Base-by-base conservation (phyloP, 805 yeast genomes). In the Citeromyces matritensis region DNA sequence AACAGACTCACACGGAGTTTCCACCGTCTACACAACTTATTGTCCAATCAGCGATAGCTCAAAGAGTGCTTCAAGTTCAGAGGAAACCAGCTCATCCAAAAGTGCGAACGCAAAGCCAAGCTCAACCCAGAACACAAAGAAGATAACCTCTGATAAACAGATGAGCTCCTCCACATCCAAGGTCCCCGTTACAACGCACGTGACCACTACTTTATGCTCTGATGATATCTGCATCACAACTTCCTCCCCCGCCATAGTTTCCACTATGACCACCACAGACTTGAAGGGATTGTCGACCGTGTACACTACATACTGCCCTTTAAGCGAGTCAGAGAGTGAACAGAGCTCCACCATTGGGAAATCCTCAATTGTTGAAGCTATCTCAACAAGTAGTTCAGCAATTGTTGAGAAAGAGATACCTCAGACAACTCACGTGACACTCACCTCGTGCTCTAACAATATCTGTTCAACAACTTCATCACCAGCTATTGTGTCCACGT, bases 391-490 rank as follows among this genome's bases (percentile, higher is more conserved):
- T 8, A 6, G 15, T 8, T 23, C 11, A 11, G 15, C 21, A 5
- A 28, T 25, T 11, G 10, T 21, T 13, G 9, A 14, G 29, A 23
- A 19, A 14, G 29, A 19, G 24, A 7, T 25, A 5, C 12, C 26
- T 9, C 23, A 28, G 34, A 37, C 46, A 27, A 42, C 48, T 24
- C 14, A 33, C 13, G 31, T 44, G 25, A 47, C 53, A 24, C 30
- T 43, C 26, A 48, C 55, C 19, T 40, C 45, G 15, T 49, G 54
- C 34, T 37, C 45, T 13, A 39, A 38, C 35, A 31, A 38, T 37
- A 33, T 32, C 30, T 41, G 49, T 30, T 30, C 34, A 29, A 40
- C 42, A 13, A 33, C 38, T n/a, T 34, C 42, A 35, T 37, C 44
- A 14, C 30, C 33, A 13, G 39, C 45, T n/a, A 28, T 15, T 7